Conservation (phyloP, 495 filamentous ascomycete species). For the Apiosordaria backusii region DNA sequence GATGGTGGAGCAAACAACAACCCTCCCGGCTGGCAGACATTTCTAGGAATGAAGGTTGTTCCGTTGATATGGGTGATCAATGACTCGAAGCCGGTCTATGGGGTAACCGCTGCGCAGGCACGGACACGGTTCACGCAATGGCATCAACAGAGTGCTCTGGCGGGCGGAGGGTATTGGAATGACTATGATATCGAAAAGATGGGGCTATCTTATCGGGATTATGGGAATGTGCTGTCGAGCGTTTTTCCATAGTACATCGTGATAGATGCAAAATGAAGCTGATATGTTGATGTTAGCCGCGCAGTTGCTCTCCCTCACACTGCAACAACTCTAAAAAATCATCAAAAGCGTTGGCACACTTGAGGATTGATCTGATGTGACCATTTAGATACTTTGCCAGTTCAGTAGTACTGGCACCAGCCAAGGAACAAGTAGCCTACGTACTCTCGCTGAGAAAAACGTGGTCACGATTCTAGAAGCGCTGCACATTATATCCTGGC, state of each 20-base stretch:
- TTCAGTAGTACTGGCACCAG: too few relatives aligned
- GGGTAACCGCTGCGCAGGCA: constrained; percentile 37
- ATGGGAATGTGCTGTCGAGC: constrained; percentile 33
- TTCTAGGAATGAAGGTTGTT: constrained; percentile 40
- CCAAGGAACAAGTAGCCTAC: too few relatives aligned
- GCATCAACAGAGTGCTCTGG: constrained; percentile 29
- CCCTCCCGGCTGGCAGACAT: constrained; percentile 34
- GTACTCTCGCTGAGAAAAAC: too few relatives aligned
- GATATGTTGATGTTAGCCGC: too few relatives aligned
- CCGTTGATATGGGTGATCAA: constrained; percentile 45
- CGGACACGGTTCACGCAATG: constrained; percentile 31
- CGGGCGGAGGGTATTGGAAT: constrained; percentile 45
- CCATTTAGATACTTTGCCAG: too few relatives aligned
- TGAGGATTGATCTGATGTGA: too few relatives aligned
- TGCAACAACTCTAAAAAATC: too few relatives aligned
- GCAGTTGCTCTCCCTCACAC: too few relatives aligned
- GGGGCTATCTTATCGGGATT: constrained; percentile 36
- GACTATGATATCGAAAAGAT: constrained; percentile 48
- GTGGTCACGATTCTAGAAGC: too few relatives aligned
- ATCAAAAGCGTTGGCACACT: too few relatives aligned
- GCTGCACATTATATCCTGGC: too few relatives aligned
- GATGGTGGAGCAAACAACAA: constrained; percentile 42
- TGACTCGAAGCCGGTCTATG: constrained; percentile 42
- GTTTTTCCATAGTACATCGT: constrained; percentile 36
- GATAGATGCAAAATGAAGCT: too few relatives aligned